Base-by-base conservation (phyloP, 192 early-diverging fungal genomes). In the Mycoemilia scoparia region DNA sequence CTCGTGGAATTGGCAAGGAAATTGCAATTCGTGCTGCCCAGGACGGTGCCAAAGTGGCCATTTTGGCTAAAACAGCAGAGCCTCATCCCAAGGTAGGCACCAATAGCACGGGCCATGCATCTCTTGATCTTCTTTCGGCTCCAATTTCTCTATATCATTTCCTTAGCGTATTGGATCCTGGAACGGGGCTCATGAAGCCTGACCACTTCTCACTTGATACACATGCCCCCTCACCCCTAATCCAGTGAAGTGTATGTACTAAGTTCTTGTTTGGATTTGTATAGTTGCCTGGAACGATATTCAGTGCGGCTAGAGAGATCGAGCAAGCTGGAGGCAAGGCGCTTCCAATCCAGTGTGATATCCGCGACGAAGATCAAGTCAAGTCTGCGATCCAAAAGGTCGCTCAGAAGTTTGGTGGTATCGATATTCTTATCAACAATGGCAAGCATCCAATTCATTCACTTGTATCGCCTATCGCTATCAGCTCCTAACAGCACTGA, bases 351-450 rank as follows among this genome's bases (percentile, higher is more conserved):
- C 52, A 77, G 30, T 88, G 84, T 58, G 82, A 88, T 40, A 83
- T 88, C 50, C 74, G 82, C 34, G 70, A 72, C 39, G 82, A 84
- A 49, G 70, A 67, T 20, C 73, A 79, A 39, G 74, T 88, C 30
- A 32, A 67, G 39, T 40, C 34, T 6, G 84, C 78, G 3, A 69
- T 87, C 20, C 50, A 70, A 5, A 40, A 73, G 46, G 71, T 76
- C 1, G 77, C 73, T 1, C 45, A 51, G 22, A 48, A 51, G 25
- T 87, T 87, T 60, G 79, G 79, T 7, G 69, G 75, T 18, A 73
- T 87, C 39, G 84, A 87, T 45, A 80, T 88, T 36, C 57, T 88
- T 7, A 57, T 83, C 60, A 88, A 83, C 58, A 72, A 77, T 36
- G n/a, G n/a, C n/a, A n/a, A n/a, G n/a, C n/a, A n/a, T n/a, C n/a